Conservation (phyloP, 148 eudicot genomes). For the Diospyros lotus region DNA sequence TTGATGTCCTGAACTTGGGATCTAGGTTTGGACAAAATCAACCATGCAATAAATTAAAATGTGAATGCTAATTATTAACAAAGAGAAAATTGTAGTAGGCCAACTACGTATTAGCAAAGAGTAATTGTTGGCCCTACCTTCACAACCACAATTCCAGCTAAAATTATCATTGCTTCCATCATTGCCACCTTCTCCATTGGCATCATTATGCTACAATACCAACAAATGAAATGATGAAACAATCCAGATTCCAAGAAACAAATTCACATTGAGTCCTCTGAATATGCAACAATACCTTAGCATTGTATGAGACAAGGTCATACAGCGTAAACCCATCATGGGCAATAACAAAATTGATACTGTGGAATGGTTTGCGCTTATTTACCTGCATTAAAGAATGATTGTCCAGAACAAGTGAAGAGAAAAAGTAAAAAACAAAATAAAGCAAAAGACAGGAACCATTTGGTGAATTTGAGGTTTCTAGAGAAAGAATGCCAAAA, state of each 20-base stretch:
- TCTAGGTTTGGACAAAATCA: not conserved
- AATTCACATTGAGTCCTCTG: not conserved
- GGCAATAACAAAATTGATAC: slow-evolving; percentile 90
- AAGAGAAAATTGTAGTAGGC: not conserved
- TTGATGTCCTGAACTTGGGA: too few relatives aligned
- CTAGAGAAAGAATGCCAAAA: too few relatives aligned
- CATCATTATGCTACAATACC: slow-evolving; percentile 71
- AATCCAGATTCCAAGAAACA: not conserved
- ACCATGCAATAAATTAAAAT: not conserved
- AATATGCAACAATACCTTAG: slow-evolving; percentile 47
- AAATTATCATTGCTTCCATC: slow-evolving; percentile 96
- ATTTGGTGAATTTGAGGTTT: too few relatives aligned
- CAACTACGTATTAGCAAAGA: not conserved
- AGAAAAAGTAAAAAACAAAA: too few relatives aligned
- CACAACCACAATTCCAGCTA: slow-evolving; percentile 96
- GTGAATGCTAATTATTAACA: not conserved
- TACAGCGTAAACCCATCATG: slow-evolving; percentile 96
- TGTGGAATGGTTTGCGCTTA: slow-evolving; percentile 84
- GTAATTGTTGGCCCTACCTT: slow-evolving; percentile 44
- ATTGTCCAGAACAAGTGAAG: too few relatives aligned
- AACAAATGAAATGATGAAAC: slow-evolving; percentile 4
- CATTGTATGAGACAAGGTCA: slow-evolving; percentile 94
- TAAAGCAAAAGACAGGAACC: not conserved
- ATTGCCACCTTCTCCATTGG: slow-evolving; percentile 90
- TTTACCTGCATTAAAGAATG: slow-evolving; percentile 53